Evolutionary conservation across 345 rosid genomes (phyloP).

Genomic region (Rhodamnia rubescens): DNA sequence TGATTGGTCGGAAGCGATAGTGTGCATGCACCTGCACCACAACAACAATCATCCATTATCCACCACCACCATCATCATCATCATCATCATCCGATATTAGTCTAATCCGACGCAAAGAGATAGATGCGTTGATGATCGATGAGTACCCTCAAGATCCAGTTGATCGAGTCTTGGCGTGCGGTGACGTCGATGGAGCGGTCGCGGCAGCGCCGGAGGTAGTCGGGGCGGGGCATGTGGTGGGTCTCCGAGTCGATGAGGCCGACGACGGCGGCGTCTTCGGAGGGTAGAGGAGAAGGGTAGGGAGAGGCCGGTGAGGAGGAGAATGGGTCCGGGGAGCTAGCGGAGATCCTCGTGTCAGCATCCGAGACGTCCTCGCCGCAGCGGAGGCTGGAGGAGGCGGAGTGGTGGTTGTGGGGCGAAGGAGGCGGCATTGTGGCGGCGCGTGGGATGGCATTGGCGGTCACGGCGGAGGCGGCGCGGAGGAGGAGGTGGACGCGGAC

Average conservation of each 20-base stretch:
- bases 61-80: neutral
- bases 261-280: neutral
- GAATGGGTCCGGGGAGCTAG: neutral
- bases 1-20: constrained; percentile 34
- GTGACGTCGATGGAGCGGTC: constrained; percentile 32
- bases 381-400: constrained; percentile 9
- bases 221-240: constrained; percentile 19
- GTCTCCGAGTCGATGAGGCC: constrained; percentile 27
- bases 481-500: neutral
- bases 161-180: constrained; percentile 61
- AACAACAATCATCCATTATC: neutral
- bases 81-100: neutral
- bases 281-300: neutral
- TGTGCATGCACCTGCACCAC: constrained; percentile 43
- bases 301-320: neutral
- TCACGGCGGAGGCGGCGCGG: neutral
- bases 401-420: neutral
- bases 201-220: constrained; percentile 35
- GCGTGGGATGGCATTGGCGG: neutral
- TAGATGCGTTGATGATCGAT: neutral
- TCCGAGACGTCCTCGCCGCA: constrained; percentile 15
- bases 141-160: constrained; percentile 51
- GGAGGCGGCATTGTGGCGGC: neutral
- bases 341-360: neutral
- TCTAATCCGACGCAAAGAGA: neutral